Conservation (phyloP, 208 protist species). For the Leishmania mexicana region DNA sequence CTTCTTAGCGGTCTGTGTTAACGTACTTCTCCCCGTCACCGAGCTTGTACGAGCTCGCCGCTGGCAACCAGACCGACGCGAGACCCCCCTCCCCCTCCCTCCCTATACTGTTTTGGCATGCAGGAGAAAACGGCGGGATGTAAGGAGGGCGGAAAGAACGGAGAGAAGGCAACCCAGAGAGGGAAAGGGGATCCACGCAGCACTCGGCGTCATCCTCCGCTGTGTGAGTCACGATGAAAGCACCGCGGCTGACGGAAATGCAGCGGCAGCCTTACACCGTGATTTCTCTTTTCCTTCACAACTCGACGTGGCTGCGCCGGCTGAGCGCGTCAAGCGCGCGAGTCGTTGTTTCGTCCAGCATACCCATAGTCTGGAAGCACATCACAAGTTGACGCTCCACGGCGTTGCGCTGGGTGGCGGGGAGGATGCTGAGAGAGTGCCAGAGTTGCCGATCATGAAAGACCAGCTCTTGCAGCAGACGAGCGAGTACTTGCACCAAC, state of each 20-base stretch:
- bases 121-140: not conserved
- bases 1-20: not conserved
- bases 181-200: not conserved
- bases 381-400: conserved; percentile 47
- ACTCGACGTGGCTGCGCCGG: not conserved
- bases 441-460: conserved; percentile 60
- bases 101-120: not conserved
- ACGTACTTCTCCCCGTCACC: not conserved
- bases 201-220: not conserved
- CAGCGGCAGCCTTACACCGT: not conserved
- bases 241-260: not conserved
- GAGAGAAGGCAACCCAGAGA: too few relatives aligned
- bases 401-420: conserved; percentile 30
- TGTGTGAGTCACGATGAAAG: not conserved
- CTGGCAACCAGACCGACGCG: not conserved
- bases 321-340: conserved; percentile 25
- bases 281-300: not conserved
- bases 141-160: not conserved
- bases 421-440: conserved; percentile 44
- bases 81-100: not conserved
- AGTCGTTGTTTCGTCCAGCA: conserved; percentile 44
- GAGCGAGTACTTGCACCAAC: conserved; percentile 31
- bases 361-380: conserved; percentile 44
- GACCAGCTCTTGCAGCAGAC: conserved; percentile 57
- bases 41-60: not conserved